Evolutionary conservation across 2,329 filamentous ascomycete genomes (phyloP).

Genomic region (Alternaria sp.): DNA sequence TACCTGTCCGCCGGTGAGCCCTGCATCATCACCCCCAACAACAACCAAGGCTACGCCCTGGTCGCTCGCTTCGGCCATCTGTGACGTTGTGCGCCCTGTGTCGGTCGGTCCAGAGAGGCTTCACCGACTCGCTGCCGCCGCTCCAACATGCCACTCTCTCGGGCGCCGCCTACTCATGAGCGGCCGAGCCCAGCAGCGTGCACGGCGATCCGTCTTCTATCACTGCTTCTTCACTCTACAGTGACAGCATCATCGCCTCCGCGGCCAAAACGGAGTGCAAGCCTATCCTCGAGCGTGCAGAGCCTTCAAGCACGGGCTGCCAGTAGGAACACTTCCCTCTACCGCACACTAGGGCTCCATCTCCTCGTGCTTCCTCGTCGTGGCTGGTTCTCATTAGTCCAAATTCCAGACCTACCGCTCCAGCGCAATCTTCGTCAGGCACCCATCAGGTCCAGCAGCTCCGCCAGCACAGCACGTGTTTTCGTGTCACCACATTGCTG

Average conservation of each 20-base stretch:
- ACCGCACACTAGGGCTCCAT: conserved; percentile 20
- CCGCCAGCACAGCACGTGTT: conserved; percentile 30
- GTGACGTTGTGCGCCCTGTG: not conserved
- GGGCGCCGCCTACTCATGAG: not conserved
- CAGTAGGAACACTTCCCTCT: conserved; percentile 31
- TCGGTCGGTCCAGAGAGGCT: conserved; percentile 3
- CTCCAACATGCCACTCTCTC: not conserved
- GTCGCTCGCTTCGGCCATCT: not conserved
- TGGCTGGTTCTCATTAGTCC: conserved; percentile 41
- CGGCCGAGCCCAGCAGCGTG: conserved; percentile 1
- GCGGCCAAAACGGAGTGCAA: conserved; percentile 13
- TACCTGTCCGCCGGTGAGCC: conserved; percentile 5
- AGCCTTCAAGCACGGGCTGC: conserved; percentile 14
- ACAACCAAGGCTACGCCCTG: conserved; percentile 8
- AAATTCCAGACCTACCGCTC: conserved; percentile 14
- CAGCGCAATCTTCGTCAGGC: conserved; percentile 25
- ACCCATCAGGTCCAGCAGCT: conserved; percentile 10
- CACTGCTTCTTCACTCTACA: too few species aligned
- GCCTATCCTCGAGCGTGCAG: conserved; percentile 30
- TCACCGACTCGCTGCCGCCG: conserved; percentile 28
- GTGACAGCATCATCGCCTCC: conserved; percentile 19
- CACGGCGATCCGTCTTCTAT: not conserved
- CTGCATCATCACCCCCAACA: conserved; percentile 7
- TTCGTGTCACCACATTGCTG: conserved; percentile 12
- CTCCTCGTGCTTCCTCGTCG: conserved; percentile 26